Conservation (phyloP, 2,329 filamentous ascomycete species). For the Claviceps capensis region DNA sequence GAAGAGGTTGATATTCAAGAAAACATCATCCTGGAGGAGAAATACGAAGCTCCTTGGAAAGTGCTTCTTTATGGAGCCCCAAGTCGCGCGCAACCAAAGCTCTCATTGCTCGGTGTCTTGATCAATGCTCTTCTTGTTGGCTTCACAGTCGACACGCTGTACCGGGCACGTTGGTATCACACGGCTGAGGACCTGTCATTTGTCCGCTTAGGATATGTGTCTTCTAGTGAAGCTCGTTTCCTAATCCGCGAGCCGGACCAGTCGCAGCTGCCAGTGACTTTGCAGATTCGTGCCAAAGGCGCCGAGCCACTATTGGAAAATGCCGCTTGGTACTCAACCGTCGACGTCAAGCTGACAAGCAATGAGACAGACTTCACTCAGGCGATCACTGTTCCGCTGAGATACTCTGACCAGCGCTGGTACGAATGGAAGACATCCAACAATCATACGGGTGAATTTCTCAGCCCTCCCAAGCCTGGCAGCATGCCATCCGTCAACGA, state of each 20-base stretch:
- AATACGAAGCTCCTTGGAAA: slow-evolving; percentile 40
- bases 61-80: slow-evolving; percentile 67
- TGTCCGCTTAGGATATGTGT: slow-evolving; percentile 76
- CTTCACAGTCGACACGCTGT: slow-evolving; percentile 65
- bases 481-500: slow-evolving; percentile 43
- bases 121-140: slow-evolving; percentile 59
- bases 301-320: slow-evolving; percentile 37
- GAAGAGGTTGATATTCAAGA: slow-evolving; percentile 50
- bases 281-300: slow-evolving; percentile 49
- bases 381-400: slow-evolving; percentile 49
- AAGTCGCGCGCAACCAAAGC: slow-evolving; percentile 50
- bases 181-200: slow-evolving; percentile 68
- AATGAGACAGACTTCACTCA: slow-evolving; percentile 75
- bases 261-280: slow-evolving; percentile 57
- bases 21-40: slow-evolving; percentile 44
- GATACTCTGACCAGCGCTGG: slow-evolving; percentile 51
- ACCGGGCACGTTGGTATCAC: slow-evolving; percentile 56
- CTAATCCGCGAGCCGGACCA: slow-evolving; percentile 74
- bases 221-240: slow-evolving; percentile 63
- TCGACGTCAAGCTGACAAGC: slow-evolving; percentile 49
- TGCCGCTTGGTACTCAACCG: slow-evolving; percentile 52
- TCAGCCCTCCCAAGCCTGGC: slow-evolving; percentile 59
- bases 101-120: slow-evolving; percentile 53
- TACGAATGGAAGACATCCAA: slow-evolving; percentile 84
- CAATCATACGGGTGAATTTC: slow-evolving; percentile 72